Conservation (phyloP, 345 rosid species). For the Aquilaria sinensis region DNA sequence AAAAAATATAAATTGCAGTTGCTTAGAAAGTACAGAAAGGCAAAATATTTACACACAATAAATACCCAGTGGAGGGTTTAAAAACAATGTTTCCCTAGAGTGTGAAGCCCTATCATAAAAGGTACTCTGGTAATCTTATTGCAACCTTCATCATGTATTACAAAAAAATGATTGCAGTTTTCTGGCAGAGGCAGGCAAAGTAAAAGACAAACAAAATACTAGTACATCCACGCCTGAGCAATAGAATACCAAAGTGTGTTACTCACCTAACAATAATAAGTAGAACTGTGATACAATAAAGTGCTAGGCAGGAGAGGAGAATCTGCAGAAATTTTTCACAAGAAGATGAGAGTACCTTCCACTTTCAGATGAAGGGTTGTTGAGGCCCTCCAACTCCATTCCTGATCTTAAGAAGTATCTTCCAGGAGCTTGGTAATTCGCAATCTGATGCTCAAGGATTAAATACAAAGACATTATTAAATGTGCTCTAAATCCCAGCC, state of each 20-base stretch:
- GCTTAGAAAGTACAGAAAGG: too few relatives aligned
- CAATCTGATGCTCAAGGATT: constrained; percentile 57
- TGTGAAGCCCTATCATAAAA: too few relatives aligned
- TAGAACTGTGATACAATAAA: background rate
- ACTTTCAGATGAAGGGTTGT: constrained; percentile 56
- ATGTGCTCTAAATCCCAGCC: background rate
- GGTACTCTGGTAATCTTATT: too few relatives aligned
- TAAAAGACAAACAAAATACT: background rate
- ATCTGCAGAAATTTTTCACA: background rate
- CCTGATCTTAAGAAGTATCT: constrained; percentile 70
- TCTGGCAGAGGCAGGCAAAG: too few relatives aligned
- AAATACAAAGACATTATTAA: constrained; percentile 24
- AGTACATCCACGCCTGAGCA: background rate
- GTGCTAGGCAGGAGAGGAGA: background rate
- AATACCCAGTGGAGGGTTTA: too few relatives aligned
- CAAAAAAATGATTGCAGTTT: too few relatives aligned
- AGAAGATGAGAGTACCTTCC: constrained; percentile 51
- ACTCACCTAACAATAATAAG: constrained; percentile 2
- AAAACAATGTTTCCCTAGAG: too few relatives aligned
- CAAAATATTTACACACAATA: too few relatives aligned
- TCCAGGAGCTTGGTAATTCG: constrained; percentile 73
- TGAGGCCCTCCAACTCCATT: constrained; percentile 53
- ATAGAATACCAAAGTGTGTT: background rate
- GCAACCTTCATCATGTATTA: too few relatives aligned
- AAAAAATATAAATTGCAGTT: too few relatives aligned